These are phyloP conservation scores for Sphaerulina vaccinii DNA, from an alignment of 2,329 filamentous ascomycete species.

Conservation along the genomic window DNA sequence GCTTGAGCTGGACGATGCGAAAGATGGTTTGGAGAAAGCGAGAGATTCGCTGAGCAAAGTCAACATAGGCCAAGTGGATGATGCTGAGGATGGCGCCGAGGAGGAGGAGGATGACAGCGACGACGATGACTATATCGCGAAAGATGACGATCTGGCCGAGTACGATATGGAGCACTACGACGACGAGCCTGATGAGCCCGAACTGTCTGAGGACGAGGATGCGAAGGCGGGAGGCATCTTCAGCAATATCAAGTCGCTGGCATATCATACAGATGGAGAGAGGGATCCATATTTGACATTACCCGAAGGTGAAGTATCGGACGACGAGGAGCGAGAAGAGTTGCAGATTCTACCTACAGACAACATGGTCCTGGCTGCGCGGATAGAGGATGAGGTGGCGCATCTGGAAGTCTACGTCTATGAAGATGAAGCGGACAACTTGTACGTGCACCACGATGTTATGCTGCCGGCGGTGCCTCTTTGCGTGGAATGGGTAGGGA, in stretches of 20 bases:
- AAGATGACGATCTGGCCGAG: conserved; percentile 87
- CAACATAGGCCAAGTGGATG: conserved; percentile 29
- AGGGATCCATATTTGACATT: conserved; percentile 97
- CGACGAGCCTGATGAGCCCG: conserved; percentile 56
- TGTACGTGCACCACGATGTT: conserved; percentile 99
- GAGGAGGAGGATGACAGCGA: conserved; percentile 43
- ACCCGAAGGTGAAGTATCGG: conserved; percentile 64
- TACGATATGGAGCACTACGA: conserved; percentile 97
- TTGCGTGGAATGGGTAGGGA: conserved; percentile 91
- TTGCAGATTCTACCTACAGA: conserved; percentile 89
- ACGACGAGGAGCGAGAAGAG: conserved; percentile 88
- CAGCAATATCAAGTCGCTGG: conserved; percentile 87
- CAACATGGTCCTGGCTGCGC: conserved; percentile 86
- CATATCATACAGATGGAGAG: conserved; percentile 91
- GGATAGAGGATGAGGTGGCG: conserved; percentile 94
- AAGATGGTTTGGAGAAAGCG: conserved; percentile 77
- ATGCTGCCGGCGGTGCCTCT: conserved; percentile 97
- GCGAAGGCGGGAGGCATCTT: conserved; percentile 69
- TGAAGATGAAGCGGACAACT: conserved; percentile 90
- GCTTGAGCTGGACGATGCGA: conserved; percentile 81
- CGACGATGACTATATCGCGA: conserved; percentile 26
- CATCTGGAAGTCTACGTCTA: conserved; percentile 97
- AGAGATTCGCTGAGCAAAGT: conserved; percentile 45
- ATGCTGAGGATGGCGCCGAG: conserved; percentile 74
- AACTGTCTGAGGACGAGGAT: conserved; percentile 60